phyloP scores from a whole-genome alignment of 2,329 filamentous ascomycete genomes.

The Verticillium nubilum region DNA sequence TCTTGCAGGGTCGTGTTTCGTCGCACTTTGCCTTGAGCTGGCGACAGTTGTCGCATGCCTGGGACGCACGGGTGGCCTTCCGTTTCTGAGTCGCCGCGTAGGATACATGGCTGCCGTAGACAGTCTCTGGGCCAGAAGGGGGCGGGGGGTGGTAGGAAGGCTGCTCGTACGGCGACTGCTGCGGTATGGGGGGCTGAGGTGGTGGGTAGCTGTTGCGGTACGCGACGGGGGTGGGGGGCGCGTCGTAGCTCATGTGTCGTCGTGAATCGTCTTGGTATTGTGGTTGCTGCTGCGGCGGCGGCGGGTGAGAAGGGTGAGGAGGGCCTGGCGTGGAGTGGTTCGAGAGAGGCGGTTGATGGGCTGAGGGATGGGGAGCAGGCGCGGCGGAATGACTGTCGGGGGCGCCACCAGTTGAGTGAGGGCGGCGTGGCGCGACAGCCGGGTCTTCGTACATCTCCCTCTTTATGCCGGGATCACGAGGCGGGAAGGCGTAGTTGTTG shows the following conservation, averaged over 20 bases:
- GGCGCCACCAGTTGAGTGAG: slow-evolving; percentile 43
- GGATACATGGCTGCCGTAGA: slow-evolving; percentile 30
- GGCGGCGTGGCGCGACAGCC: slow-evolving; percentile 38
- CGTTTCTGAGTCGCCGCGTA: slow-evolving; percentile 46
- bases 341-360: slow-evolving; percentile 22
- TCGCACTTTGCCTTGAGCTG: slow-evolving; percentile 88
- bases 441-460: slow-evolving; percentile 46
- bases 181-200: slow-evolving; percentile 30
- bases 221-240: slow-evolving; percentile 36
- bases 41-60: slow-evolving; percentile 88
- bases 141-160: slow-evolving; percentile 20
- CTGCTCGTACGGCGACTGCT: slow-evolving; percentile 31
- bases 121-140: slow-evolving; percentile 26
- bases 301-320: slow-evolving; percentile 10
- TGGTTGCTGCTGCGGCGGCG: slow-evolving; percentile 17
- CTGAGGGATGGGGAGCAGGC: slow-evolving; percentile 23
- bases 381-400: slow-evolving; percentile 28
- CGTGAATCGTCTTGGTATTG: slow-evolving; percentile 39
- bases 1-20: slow-evolving; percentile 77
- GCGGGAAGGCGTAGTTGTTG: slow-evolving; percentile 35
- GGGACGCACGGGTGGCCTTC: slow-evolving; percentile 60
- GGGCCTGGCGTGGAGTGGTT: slow-evolving; percentile 1
- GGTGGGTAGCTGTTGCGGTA: slow-evolving; percentile 38
- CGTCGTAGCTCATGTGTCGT: slow-evolving; percentile 50
- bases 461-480: slow-evolving; percentile 50